Percentiles rank a stretch among this genome's conserved stretches.
Conservation (phyloP, 192 early-diverging fungal genomes). For the Rhizophagus sp. region DNA sequence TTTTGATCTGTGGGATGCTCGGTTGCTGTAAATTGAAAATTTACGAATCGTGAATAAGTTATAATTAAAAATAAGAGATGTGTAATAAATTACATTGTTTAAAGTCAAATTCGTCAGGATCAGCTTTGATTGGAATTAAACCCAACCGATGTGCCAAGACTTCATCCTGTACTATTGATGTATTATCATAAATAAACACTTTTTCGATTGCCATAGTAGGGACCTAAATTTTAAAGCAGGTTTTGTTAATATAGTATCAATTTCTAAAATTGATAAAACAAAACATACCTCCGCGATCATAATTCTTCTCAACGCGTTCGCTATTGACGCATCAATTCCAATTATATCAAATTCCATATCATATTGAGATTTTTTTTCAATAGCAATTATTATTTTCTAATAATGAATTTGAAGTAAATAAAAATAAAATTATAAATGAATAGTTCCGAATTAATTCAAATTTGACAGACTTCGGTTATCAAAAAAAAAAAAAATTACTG, state of each 20-base stretch:
- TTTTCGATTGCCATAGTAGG: conserved; percentile 98
- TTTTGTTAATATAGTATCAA: neutral
- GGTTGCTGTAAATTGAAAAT: conserved; percentile 39
- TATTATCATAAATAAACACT: conserved; percentile 92
- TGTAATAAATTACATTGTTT: conserved; percentile 47
- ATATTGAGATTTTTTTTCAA: conserved; percentile 62
- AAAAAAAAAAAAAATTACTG: neutral
- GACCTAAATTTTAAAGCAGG: conserved; percentile 45
- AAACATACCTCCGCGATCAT: conserved; percentile 83
- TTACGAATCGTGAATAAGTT: too few species aligned
- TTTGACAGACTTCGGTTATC: neutral
- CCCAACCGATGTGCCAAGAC: conserved; percentile 91
- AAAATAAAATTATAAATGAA: neutral
- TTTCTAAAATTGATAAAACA: neutral
- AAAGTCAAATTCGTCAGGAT: conserved; percentile 81
- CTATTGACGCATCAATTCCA: conserved; percentile 89
- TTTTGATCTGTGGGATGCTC: conserved; percentile 88
- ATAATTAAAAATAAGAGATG: neutral
- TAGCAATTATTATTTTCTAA: conserved; percentile 74
- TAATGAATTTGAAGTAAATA: neutral
- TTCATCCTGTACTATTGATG: conserved; percentile 89
- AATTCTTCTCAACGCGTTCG: conserved; percentile 91
- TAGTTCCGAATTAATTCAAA: neutral
- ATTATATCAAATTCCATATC: conserved; percentile 97
- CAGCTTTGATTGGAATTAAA: conserved; percentile 86